Evolutionary conservation across 2,329 filamentous ascomycete genomes (phyloP), one percentile per base, ranked within the genome.

Genomic region (Juglanconis sp.): DNA sequence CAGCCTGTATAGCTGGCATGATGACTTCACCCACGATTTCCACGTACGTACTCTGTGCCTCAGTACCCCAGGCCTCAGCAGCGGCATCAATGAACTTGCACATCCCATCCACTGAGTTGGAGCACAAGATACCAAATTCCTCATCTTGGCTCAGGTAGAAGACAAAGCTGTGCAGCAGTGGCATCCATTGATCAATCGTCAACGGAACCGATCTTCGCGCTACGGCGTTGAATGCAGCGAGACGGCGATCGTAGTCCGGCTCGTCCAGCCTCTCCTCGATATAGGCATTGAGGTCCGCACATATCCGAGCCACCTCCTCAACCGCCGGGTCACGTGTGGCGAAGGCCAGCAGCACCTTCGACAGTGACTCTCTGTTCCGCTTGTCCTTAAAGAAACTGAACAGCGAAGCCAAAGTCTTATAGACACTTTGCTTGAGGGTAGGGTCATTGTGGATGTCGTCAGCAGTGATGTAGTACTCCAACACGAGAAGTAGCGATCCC

Each of bases 301-400:
- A 96, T 3, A 97, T 78, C 5, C 77, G 76, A 2, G 92, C 88
- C 60, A 92, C 81, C 56, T 86, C 81, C 31, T 76, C 70, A 0
- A 93, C 77, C 0, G 82, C 79, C 4, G 81, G 66, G 61, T 91
- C 86, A 50, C 85, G 84, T 7, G 81, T 76, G 1, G 91, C 86
- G 62, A 96, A 87, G 17, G 88, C 87, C 13, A 81, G 74, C 7
- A 98, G 76, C 3, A 96, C 88, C 49, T 87, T 81, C 15, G 89
- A 90, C 34, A 98, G 76, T 0, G 91, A 81, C 63, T 87, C 81
- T 57, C 95, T 84, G 69, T 92, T 96, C 48, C 85, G 77, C 48
- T 87, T 83, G 72, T 98, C 93, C 67, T 87, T 91, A 77, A 98
- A 94, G 71, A 93, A 96, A 57, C 91, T 90, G 70, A 96, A 98